phyloP scores from a whole-genome alignment of 768 basidiomycete species.

The Xanthoconium stramineum region DNA sequence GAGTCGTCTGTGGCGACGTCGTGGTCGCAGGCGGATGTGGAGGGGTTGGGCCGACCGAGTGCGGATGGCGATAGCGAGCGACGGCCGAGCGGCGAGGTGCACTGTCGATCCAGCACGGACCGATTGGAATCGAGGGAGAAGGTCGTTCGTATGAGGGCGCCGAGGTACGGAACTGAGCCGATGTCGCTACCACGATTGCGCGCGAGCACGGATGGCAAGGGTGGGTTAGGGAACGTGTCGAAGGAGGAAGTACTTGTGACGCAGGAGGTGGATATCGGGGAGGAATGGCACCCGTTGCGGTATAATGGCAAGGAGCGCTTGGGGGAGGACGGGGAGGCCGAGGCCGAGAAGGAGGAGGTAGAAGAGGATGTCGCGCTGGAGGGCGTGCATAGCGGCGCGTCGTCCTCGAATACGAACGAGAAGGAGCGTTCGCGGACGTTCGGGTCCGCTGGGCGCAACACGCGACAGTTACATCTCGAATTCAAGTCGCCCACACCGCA shows the following conservation, averaged over 20 bases:
- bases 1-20: constrained; percentile 29
- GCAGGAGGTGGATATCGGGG: constrained; percentile 24
- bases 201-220: constrained; percentile 22
- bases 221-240: constrained; percentile 3
- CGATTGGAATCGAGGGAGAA: neutral
- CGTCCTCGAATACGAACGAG: constrained; percentile 19
- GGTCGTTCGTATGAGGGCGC: neutral
- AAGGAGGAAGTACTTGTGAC: constrained; percentile 20
- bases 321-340: constrained; percentile 1
- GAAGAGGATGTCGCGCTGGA: constrained; percentile 16
- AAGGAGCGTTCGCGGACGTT: constrained; percentile 27
- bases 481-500: constrained; percentile 54
- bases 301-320: constrained; percentile 9
- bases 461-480: constrained; percentile 49
- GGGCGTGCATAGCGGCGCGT: constrained; percentile 8
- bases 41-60: neutral
- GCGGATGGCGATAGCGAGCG: constrained; percentile 8
- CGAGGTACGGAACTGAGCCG: constrained; percentile 10
- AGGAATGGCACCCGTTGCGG: constrained; percentile 28
- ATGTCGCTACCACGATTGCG: constrained; percentile 33
- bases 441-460: constrained; percentile 21
- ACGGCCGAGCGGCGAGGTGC: neutral
- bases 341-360: constrained; percentile 1
- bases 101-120: constrained; percentile 1
- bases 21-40: constrained; percentile 22